These are phyloP conservation scores for Coprinopsis marcescibilis DNA, from an alignment of 768 basidiomycete species.

Conservation along the genomic window DNA sequence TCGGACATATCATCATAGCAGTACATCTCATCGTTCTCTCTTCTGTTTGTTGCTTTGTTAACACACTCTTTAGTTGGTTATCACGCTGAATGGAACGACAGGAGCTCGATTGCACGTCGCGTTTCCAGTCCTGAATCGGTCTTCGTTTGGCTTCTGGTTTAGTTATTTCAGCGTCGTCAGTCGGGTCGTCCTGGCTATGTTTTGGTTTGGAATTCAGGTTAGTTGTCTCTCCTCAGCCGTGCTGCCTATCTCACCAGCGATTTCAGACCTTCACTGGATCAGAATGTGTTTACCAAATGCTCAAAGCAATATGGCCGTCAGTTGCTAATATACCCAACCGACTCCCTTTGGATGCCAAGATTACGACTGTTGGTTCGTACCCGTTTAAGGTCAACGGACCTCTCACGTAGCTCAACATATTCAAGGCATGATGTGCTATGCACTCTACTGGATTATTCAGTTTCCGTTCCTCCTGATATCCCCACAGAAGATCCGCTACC, in stretches of 20 bases:
- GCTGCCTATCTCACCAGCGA: not conserved
- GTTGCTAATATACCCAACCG: conserved; percentile 58
- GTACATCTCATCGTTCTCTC: conserved; percentile 19
- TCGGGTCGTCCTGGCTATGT: conserved; percentile 68
- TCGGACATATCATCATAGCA: conserved; percentile 69
- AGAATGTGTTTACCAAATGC: conserved; percentile 77
- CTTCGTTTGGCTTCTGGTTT: conserved; percentile 87
- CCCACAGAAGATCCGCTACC: conserved; percentile 69
- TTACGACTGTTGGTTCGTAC: conserved; percentile 53
- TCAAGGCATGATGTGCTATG: conserved; percentile 66
- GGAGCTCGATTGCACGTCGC: conserved; percentile 75
- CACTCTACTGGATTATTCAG: conserved; percentile 74
- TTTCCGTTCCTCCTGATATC: conserved; percentile 72
- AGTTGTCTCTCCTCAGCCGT: conserved; percentile 7
- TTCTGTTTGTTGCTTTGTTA: not conserved
- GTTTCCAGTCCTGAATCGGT: conserved; percentile 73
- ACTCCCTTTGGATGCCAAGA: conserved; percentile 49
- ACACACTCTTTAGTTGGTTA: conserved; percentile 29
- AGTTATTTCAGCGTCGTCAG: conserved; percentile 83
- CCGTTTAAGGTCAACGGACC: not conserved
- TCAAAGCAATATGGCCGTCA: conserved; percentile 81
- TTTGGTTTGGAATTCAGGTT: conserved; percentile 78
- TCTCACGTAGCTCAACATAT: not conserved
- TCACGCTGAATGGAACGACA: conserved; percentile 74
- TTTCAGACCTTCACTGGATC: conserved; percentile 51